Base-by-base conservation (phyloP, 495 filamentous ascomycete genomes). In the Thozetella sp. region DNA sequence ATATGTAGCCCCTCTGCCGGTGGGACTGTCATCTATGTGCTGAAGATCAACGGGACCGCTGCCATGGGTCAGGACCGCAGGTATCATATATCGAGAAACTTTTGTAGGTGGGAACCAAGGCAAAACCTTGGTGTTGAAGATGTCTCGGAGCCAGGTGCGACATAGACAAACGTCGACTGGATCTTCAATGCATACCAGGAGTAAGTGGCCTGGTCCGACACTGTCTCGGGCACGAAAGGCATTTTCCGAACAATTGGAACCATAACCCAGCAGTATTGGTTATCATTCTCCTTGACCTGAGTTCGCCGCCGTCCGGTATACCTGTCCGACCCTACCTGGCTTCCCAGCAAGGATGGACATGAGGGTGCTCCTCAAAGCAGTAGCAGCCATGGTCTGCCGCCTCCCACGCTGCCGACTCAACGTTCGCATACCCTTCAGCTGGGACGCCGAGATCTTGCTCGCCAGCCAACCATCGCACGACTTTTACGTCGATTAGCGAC, bases 131-230 rank as follows among this genome's bases (percentile, higher is more conserved):
- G n/a, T n/a, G n/a, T 22, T 58, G 24, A 22, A 15, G n/a, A 3
- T 27, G 54, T 51, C 58, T 63, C 60, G 53, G 52, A n/a, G 67
- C 72, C 65, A 75, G 64, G 58, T 53, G 48, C 55, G 25, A 54
- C 57, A 53, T 34, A 30, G 80, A 77, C 76, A 19, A 77, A 67
- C 57, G 73, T 80, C 55, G 72, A 74, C 55, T 61, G 67, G 55
- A 75, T 81, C 54, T 80, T 80, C 72, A 81, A 78, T 64, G 72
- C 66, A 52, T 81, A 77, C 51, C 71, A 79, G 51, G 74, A 76
- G 79, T 80, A 62, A 69, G 77, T 58, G 20, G n/a, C 26, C 40
- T 6, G 9, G 22, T 25, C 20, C 22, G 25, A 50, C 25, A 53
- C 19, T 46, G n/a, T n/a, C n/a, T n/a, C n/a, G n/a, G n/a, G n/a